phyloP scores from a whole-genome alignment of 176 grass and related monocot species.

The Alloteropsis semialata region DNA sequence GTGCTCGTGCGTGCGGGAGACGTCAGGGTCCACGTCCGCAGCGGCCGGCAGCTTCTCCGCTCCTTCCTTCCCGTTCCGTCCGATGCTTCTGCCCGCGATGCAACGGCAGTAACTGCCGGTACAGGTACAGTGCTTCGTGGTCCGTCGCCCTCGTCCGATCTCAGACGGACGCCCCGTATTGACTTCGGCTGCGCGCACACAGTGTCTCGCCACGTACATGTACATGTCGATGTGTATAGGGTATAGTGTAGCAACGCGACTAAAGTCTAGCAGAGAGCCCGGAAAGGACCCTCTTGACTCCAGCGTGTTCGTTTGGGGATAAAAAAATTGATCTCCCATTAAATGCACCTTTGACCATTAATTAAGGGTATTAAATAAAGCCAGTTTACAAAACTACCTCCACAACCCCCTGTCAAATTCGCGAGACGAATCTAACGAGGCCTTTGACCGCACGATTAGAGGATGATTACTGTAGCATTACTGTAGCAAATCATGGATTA shows the following conservation, averaged over 20 bases:
- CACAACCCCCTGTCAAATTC: too few species aligned
- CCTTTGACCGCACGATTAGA: too few species aligned
- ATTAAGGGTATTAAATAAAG: too few species aligned
- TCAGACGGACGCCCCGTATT: background rate
- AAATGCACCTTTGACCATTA: too few species aligned
- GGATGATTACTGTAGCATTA: too few species aligned
- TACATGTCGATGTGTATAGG: background rate
- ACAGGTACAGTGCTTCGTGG: background rate
- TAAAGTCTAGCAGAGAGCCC: background rate
- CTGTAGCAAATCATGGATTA: too few species aligned
- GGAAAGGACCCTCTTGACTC: background rate
- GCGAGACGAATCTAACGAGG: too few species aligned
- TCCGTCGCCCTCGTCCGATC: background rate
- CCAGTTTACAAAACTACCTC: too few species aligned
- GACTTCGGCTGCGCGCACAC: background rate
- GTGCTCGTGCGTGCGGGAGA: slow-evolving; percentile 17
- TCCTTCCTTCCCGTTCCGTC: background rate
- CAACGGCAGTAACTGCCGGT: background rate
- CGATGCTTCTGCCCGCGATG: background rate
- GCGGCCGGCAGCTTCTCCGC: background rate
- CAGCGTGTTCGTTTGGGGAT: too few species aligned
- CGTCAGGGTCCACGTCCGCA: slow-evolving; percentile 21
- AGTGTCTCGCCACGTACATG: background rate
- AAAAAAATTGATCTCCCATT: too few species aligned
- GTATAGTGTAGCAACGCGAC: background rate